Base-by-base conservation (phyloP, 352 stramenopile species). In the Stephanocyclus meneghinianus region DNA sequence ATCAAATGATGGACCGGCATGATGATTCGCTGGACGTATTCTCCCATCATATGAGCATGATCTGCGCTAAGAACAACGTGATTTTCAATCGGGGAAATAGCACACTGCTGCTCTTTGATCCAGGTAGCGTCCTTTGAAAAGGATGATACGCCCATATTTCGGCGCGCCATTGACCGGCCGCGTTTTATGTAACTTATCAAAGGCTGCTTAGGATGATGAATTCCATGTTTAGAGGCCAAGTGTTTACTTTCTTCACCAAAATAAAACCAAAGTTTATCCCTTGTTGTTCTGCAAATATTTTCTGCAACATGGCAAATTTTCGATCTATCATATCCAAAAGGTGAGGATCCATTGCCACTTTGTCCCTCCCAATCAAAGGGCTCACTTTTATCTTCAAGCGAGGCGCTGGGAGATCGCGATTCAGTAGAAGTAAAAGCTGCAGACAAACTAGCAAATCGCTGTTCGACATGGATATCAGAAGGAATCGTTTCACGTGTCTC, bases 31-130 rank as follows among this genome's bases (percentile, higher is more conserved):
- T 60, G 45, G 37, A 60, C 29, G 21, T 60, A 72, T 42, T 72
- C 64, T 18, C 45, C 64, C 64, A 72, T 72, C 64, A 72, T 72
- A 9, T 61, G 45, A 11, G 48, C 51, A 40, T 72, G n/a, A 53
- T 62, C 11, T 10, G 18, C 32, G 32, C n/a, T 53, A 1, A 72
- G 15, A 16, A 63, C 64, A 55, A 72, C 47, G 40, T 72, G 50
- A 48, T 72, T 63, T 55, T 47, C 10, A 51, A 48, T 72, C 30
- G 50, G 32, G 61, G 50, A 60, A 42, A 72, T 63, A 21, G 5
- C 5, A 42, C 64, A 72, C 21, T 56, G 40, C 13, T 68, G 37
- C n/a, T 68, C 18, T 18, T 56, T 42, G 9, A 68, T 57, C 60
- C 32, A 45, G 2, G 60, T 44, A 8, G 60, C 21, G 8, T 68